These are phyloP conservation scores for Paramecium octaurelia DNA, from an alignment of 73 alveolate species.

Conservation along the genomic window DNA sequence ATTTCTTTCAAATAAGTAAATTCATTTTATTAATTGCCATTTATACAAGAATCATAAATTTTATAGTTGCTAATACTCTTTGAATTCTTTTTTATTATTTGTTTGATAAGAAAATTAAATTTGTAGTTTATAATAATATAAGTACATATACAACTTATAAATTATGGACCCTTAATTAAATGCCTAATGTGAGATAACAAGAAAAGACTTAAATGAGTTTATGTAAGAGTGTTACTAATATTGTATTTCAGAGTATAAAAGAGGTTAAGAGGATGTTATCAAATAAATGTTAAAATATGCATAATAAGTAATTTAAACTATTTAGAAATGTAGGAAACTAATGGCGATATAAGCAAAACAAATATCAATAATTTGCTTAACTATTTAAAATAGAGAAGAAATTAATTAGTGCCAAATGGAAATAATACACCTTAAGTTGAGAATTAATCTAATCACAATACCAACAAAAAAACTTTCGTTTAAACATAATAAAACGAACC, in stretches of 20 bases:
- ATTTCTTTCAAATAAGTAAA: background rate
- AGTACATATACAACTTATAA: background rate
- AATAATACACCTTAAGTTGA: background rate
- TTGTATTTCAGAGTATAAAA: background rate
- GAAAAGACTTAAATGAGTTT: background rate
- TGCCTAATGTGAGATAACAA: background rate
- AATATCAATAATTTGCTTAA: background rate
- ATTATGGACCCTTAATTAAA: constrained; percentile 5
- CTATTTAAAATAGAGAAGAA: background rate
- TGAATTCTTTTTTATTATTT: background rate
- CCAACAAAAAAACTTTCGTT: background rate
- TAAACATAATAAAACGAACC: background rate
- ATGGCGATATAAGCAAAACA: background rate
- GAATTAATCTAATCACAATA: background rate
- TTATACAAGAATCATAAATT: background rate
- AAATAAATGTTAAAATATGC: background rate
- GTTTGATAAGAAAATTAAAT: background rate
- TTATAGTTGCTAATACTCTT: background rate
- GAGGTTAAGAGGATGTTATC: background rate
- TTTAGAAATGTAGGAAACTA: background rate
- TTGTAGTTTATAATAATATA: background rate
- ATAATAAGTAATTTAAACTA: background rate
- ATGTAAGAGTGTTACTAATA: background rate
- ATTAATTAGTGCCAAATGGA: background rate
- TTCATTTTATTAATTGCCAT: too few relatives aligned